Base-by-base conservation (phyloP, 2,329 filamentous ascomycete species). In the Daldinia eschscholtzii region DNA sequence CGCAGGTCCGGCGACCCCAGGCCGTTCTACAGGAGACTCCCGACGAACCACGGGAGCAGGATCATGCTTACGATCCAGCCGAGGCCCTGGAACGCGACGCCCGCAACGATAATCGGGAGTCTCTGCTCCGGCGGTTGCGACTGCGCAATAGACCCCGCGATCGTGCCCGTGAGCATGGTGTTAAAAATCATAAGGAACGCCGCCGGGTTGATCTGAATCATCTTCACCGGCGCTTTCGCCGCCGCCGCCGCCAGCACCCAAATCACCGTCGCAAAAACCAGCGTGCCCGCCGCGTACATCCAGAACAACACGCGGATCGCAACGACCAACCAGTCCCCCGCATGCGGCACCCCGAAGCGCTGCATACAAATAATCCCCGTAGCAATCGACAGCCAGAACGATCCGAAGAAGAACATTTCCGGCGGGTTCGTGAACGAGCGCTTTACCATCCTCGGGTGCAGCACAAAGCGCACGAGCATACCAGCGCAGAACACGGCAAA, bases 161-260 rank as follows among this genome's bases (percentile, higher is more conserved):
- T 82, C 7, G 88, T 90, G 23, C 88, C 88, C 18, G 84, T 83
- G 23, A 91, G 83, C 88, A 91, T 90, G 73, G 88, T 80, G 6
- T 88, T 88, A 76, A 89, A 91, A 65, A 89, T 86, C 4, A 88
- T 88, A 20, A 91, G 80, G 65, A 89, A 85, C 87, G 88, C 89
- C 0, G 85, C 85, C 0, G 88, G 89, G 74, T 87, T 88, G 82
- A 89, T 88, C 83, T 60, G 84, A 63, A 26, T 76, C 61, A 4
- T 83, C 59, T 84, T 83, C 64, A 80, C 81, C 74, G 82, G 86
- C 62, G 65, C 82, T 80, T 30, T 44, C 39, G 83, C 81, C 74
- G 89, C 90, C 50, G 90, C 79, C 72, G 86, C 82, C n/a, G n/a
- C n/a, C n/a, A n/a, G n/a, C 50, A 85, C 85, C 79, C 90, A 91